Base-by-base conservation (phyloP, 192 early-diverging fungal genomes). In the Backusella westeae region DNA sequence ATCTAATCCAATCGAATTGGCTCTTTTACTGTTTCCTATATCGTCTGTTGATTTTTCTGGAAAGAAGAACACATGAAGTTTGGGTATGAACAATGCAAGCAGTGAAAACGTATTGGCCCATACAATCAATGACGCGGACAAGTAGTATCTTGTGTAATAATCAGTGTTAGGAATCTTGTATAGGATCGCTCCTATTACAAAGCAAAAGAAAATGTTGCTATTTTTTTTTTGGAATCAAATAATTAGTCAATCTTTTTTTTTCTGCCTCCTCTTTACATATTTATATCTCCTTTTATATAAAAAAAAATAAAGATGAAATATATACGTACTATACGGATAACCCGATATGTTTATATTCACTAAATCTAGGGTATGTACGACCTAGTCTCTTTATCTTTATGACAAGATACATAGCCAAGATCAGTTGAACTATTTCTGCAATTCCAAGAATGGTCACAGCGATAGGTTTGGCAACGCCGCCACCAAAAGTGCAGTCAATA, bases 171-270 rank as follows among this genome's bases (percentile, higher is more conserved):
- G 82, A 21, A 87, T 34, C 38, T 81, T 84, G 21, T 82, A 81
- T 1, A 85, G 77, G 0, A 83, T 81, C 71, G 82, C 75, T 8
- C 82, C 86, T 38, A 87, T 78, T 9, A 85, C 73, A 0, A 67
- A 82, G 14, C 79, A 82, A n/a, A 87, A 75, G 6, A 87, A 80
- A 4, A 87, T 87, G 41, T 87, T 87, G 66, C 86, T 87, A 39
- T 52, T 26, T 32, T 21, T 21, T 46, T 53, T 71, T 26, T 59
- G 9, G 10, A 66, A 26, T 29, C 2, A 19, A 72, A 19, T 21
- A 38, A 9, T 19, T 46, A 59, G n/a, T 21, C 19, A 36, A 15
- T 1, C 5, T 38, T 41, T 38, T 35, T 19, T 69, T 39, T 39
- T 21, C 41, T 19, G 52, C 23, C 53, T 59, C 53, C 53, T 56